Base-by-base conservation (phyloP, 2,329 filamentous ascomycete species). In the Ascochyta rabiei region DNA sequence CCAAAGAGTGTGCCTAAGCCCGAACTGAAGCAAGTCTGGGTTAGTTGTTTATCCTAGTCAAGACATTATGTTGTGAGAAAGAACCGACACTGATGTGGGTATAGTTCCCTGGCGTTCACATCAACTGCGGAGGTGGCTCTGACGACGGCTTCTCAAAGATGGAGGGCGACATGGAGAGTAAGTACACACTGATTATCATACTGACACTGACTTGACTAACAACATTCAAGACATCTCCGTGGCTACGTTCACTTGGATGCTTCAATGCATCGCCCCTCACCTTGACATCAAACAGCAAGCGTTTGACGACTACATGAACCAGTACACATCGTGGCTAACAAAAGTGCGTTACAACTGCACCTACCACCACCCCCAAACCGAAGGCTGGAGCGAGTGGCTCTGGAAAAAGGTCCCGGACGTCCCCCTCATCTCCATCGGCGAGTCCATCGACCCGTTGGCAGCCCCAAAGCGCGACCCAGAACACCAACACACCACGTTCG, bases 221-320 rank as follows among this genome's bases (percentile, higher is more conserved):
- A 30, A 13, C 10, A 3, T 12, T 13, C 10, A 35, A 73, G 61
- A 76, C 72, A 46, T 81, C 6, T 75, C 79, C 3, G 79, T 80
- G 7, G 79, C 83, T 8, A 76, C 79, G 0, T 70, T 84, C 2
- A 80, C 79, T 2, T 84, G 82, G 82, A 84, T 84, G 82, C 79
- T 84, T 18, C 76, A 80, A 46, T 81, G 82, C 56, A 74, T 82
- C 51, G 70, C 76, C 0, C 76, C 77, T 0, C 75, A 80, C 40
- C 70, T 80, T 34, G 77, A 80, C 48, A 77, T 82, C 51, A 76
- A 81, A 55, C 64, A 71, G 4, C 66, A 73, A 8, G 80, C 77
- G 50, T 72, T 81, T 52, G 57, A 76, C 10, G 66, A 75, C 19
- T 72, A 75, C 47, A 71, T 78, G 52, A 68, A 74, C 1, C 71